Base-by-base conservation (phyloP, 495 filamentous ascomycete genomes). In the Trypethelium eluteriae region DNA sequence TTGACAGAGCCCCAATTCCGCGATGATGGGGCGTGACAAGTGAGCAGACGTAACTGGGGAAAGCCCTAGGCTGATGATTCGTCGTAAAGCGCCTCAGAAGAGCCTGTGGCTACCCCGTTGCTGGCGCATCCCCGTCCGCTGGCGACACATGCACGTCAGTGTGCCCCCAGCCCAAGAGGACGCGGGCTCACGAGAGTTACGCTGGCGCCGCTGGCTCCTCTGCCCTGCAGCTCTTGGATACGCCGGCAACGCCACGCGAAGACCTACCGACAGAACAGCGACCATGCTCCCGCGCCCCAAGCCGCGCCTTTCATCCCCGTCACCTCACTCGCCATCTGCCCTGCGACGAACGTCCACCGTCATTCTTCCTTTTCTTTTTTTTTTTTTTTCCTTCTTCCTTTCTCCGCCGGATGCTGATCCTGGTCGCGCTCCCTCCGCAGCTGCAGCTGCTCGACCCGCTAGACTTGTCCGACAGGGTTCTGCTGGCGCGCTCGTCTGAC, bases 121-220 rank as follows among this genome's bases (percentile, higher is more conserved):
- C 32, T 36, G 53, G 7, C 5, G n/a, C 53, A n/a, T 18, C 18
- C 11, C 11, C 49, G 49, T 53, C 49, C 18, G n/a, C 11, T 10
- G 53, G 53, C 53, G 32, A 59, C 53, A 59, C 53, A 59, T 59
- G 53, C 53, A 59, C 53, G 53, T 59, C 53, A 59, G 53, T 59
- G 53, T 59, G 53, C 36, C 32, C 18, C 53, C 25, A 36, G 53
- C 53, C 53, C 41, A 18, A 59, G 53, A 32, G 25, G 53, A 59
- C 11, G 53, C 53, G 53, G 53, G 53, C 53, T 59, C 53, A 36
- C 53, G 32, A 59, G 36, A 36, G 53, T 59, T 34, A 59, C 53
- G 53, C 14, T 59, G 53, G 53, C 53, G 53, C 36, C 53, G 53
- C 53, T 18, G 53, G 53, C 53, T 59, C 53, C 36, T 59, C 53